These are phyloP conservation scores for Kokia cookei DNA, from an alignment of 441 rosid species.

Conservation along the genomic window DNA sequence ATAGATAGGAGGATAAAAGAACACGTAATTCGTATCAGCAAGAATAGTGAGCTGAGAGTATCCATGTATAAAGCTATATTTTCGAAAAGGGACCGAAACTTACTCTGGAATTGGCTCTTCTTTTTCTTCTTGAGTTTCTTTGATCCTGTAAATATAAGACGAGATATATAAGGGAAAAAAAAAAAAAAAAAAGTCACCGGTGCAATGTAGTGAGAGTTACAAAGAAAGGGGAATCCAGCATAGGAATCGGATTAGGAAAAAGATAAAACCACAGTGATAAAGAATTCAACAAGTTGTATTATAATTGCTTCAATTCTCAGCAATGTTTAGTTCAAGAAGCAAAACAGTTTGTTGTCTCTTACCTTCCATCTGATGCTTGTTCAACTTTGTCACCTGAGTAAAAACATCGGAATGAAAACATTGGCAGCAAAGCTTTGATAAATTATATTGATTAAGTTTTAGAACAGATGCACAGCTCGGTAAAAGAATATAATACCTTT, in stretches of 20 bases:
- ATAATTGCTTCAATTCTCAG: neutral
- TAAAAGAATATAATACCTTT: slow-evolving; percentile 41
- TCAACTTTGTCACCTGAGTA: slow-evolving; percentile 29
- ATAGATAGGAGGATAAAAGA: neutral
- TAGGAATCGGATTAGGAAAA: neutral
- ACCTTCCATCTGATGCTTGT: slow-evolving; percentile 35
- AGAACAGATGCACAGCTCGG: neutral
- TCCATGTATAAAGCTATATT: neutral
- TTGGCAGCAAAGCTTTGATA: slow-evolving; percentile 2
- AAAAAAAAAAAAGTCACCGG: neutral
- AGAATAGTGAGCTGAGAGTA: neutral
- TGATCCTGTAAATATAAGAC: slow-evolving; percentile 21
- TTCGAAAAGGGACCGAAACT: slow-evolving; percentile 17
- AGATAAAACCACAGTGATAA: neutral
- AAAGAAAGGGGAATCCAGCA: too few species aligned
- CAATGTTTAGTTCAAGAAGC: neutral
- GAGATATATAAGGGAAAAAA: neutral
- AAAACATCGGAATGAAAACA: slow-evolving; percentile 5
- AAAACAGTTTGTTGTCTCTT: neutral
- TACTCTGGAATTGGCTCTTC: slow-evolving; percentile 39
- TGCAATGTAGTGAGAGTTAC: neutral
- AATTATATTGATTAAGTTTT: neutral
- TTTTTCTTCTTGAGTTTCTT: slow-evolving; percentile 20
- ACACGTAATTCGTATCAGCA: neutral
- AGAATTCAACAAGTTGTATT: neutral